Evolutionary conservation across 345 rosid genomes (phyloP), one percentile per base, ranked within the genome.

Genomic region (Pugionium dolabratum): DNA sequence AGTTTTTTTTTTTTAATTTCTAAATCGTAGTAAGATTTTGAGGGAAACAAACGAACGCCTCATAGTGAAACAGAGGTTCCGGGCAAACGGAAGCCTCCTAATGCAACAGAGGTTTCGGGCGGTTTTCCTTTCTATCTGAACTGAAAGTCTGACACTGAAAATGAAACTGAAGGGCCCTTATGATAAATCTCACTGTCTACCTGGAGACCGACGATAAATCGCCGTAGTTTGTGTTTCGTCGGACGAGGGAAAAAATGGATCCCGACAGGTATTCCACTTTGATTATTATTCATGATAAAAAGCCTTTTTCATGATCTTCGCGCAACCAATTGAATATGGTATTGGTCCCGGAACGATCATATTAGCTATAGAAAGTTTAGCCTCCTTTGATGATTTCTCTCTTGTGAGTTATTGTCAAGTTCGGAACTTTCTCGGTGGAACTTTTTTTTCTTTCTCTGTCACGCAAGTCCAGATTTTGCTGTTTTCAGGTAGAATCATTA

Each of bases 161-260:
- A 34, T 7, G 0, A 7, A 55, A 44, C 54, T 26, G 68, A 45
- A 61, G 35, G 60, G 40, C 46, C 69, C 6, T 39, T 7, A 29
- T 46, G 18, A 48, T 41, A 63, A 37, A 28, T 54, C 56, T 70
- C 7, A 9, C 18, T 64, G 7, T 4, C 44, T 26, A 10, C 34
- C 46, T 27, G 54, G 45, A 33, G 70, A 66, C 9, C 46, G 45
- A 35, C 51, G 41, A 25, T 39, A 46, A 55, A 34, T 55, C 50
- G 52, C 52, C 52, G 9, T 63, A n/a, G 57, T 55, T 39, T 71
- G 55, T 47, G 64, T 46, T 63, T 33, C 59, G 40, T 51, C 48
- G 51, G 70, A 49, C 6, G 60, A 57, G 27, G 56, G 63, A 62
- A 39, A 50, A 55, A 51, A 73, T 73, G 76, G 76, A 73, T 66